A percentile compares a stretch with the other conserved stretches of the same genome.
phyloP scores from a whole-genome alignment of 148 eudicot species.

The Vaccinium vitisidaea region DNA sequence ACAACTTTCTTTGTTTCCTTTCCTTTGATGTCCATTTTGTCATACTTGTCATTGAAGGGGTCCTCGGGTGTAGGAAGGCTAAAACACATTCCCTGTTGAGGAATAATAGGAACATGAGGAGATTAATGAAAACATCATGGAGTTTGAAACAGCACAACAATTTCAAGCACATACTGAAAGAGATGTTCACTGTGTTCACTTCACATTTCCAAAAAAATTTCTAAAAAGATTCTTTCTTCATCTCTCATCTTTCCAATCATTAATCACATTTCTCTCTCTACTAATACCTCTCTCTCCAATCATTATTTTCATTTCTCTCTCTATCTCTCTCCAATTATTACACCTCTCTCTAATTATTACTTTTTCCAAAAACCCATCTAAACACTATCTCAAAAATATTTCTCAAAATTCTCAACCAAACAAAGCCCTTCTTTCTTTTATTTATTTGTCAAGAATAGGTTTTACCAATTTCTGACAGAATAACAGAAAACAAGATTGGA shows the following conservation, averaged over 20 bases:
- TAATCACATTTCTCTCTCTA: too few species aligned
- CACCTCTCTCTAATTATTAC: too few species aligned
- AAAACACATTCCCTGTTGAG: constrained; percentile 85
- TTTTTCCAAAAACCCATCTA: too few species aligned
- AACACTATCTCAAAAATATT: too few species aligned
- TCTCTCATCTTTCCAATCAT: too few species aligned
- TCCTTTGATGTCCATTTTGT: constrained; percentile 25
- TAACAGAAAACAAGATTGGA: background rate
- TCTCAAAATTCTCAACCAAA: too few species aligned
- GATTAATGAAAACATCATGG: background rate
- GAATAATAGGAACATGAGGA: background rate
- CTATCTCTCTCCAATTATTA: too few species aligned
- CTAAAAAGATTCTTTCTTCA: too few species aligned
- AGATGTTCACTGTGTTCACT: too few species aligned
- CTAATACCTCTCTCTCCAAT: too few species aligned
- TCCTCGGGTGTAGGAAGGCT: constrained; percentile 86
- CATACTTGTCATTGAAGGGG: constrained; percentile 70
- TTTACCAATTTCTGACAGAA: background rate
- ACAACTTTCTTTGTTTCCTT: constrained; percentile 38
- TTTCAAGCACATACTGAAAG: constrained; percentile 1
- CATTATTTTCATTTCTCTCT: too few species aligned
- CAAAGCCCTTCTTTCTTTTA: background rate
- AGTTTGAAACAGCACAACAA: background rate
- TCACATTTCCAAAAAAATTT: too few species aligned
- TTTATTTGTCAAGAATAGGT: background rate